Conservation (phyloP, 306 rosid genomes). For the Castanopsis chinensis region DNA sequence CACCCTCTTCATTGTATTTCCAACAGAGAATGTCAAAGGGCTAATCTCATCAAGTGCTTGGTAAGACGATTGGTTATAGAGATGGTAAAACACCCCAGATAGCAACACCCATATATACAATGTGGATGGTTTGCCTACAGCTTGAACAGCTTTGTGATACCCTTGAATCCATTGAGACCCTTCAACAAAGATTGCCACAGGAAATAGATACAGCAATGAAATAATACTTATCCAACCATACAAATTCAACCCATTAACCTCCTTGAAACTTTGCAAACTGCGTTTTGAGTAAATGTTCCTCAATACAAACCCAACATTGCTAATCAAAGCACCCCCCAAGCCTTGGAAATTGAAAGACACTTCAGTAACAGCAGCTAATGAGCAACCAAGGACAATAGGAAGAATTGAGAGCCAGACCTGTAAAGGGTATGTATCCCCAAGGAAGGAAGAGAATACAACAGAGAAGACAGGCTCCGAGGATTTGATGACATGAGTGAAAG, state of each 20-base stretch:
- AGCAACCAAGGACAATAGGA: conserved; percentile 89
- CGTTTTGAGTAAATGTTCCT: conserved; percentile 84
- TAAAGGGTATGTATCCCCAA: conserved; percentile 77
- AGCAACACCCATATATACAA: conserved; percentile 80
- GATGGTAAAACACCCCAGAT: conserved; percentile 91
- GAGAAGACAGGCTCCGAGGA: conserved; percentile 93
- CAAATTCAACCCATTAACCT: conserved; percentile 80
- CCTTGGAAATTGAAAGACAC: conserved; percentile 85
- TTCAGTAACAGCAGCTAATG: conserved; percentile 85
- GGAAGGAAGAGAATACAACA: conserved; percentile 63
- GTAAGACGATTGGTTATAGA: conserved; percentile 92
- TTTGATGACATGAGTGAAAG: conserved; percentile 96
- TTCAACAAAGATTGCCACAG: conserved; percentile 81
- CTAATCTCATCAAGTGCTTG: conserved; percentile 93
- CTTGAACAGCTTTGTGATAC: conserved; percentile 65
- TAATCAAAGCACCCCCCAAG: conserved; percentile 81
- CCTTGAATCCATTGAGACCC: conserved; percentile 94
- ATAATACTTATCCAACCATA: conserved; percentile 79
- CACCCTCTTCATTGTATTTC: conserved; percentile 96
- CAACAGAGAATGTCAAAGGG: conserved; percentile 87
- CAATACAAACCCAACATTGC: conserved; percentile 88
- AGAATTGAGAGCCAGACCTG: conserved; percentile 89
- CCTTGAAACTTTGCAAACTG: conserved; percentile 75
- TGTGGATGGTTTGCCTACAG: conserved; percentile 66
- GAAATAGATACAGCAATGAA: conserved; percentile 74